phyloP scores from a whole-genome alignment of 192 early-diverging fungal genomes.

The Coemansia sp. region DNA sequence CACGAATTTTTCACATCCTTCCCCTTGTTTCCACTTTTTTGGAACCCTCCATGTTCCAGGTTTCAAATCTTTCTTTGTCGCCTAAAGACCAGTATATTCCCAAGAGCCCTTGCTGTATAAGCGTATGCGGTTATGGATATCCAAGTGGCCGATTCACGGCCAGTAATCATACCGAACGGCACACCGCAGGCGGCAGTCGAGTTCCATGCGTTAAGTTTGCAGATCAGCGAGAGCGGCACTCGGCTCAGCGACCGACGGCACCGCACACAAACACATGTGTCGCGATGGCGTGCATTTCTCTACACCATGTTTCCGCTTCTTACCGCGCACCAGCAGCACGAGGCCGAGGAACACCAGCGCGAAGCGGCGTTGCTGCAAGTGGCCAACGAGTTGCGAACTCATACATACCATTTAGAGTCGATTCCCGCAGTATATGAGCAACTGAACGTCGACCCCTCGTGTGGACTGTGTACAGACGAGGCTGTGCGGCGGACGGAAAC shows the following conservation, averaged over 20 bases:
- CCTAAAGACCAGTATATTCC: too few species aligned
- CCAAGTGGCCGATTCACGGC: background rate
- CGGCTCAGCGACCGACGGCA: background rate
- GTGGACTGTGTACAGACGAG: slow-evolving; percentile 23
- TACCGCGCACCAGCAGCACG: slow-evolving; percentile 36
- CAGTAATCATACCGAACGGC: background rate
- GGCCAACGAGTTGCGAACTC: slow-evolving; percentile 24
- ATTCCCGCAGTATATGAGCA: slow-evolving; percentile 18
- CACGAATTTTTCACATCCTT: background rate
- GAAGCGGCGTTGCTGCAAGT: slow-evolving; percentile 18
- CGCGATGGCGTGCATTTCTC: slow-evolving; percentile 26
- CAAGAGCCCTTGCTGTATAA: background rate
- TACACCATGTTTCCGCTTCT: slow-evolving; percentile 34
- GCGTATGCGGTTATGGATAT: slow-evolving; percentile 1
- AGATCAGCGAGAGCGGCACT: slow-evolving; percentile 20
- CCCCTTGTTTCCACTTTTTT: background rate
- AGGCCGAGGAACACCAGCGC: slow-evolving; percentile 25
- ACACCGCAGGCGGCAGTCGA: slow-evolving; percentile 29
- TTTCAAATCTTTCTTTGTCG: background rate
- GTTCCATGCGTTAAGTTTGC: slow-evolving; percentile 51
- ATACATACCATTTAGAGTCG: slow-evolving; percentile 22
- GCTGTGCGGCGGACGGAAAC: slow-evolving; percentile 9
- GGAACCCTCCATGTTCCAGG: too few species aligned
- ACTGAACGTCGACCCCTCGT: slow-evolving; percentile 19
- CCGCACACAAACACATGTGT: slow-evolving; percentile 1